A percentile compares a stretch with the other conserved stretches of the same genome.
phyloP scores from a whole-genome alignment of 1,139 yeast species.

The Nakaseomyces kungkrabaensis region DNA sequence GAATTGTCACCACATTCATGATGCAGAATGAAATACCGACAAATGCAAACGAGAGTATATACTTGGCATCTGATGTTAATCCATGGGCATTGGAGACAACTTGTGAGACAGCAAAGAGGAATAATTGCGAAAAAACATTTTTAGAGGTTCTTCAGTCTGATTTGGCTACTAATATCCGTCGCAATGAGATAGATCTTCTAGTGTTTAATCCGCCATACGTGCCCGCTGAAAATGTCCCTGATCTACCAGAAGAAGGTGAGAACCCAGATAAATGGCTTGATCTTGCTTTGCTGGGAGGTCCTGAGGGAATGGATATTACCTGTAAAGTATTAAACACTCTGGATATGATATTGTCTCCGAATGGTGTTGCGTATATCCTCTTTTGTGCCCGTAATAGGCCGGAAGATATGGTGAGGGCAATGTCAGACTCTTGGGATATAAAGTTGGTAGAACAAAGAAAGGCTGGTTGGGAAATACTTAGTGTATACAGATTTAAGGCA shows the following conservation, averaged over 20 bases:
- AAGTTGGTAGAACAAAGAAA: constrained; percentile 48
- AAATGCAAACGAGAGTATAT: constrained; percentile 32
- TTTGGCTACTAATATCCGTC: constrained; percentile 43
- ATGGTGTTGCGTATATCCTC: constrained; percentile 70
- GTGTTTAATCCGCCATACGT: constrained; percentile 95
- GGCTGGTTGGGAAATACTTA: constrained; percentile 95
- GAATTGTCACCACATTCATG: constrained; percentile 71
- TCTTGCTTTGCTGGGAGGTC: constrained; percentile 80
- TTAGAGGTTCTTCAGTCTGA: constrained; percentile 54
- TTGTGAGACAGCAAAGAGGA: constrained; percentile 40
- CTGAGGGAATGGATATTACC: constrained; percentile 82
- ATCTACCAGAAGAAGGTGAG: constrained; percentile 30
- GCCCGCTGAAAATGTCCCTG: constrained; percentile 69
- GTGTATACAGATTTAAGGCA: constrained; percentile 38
- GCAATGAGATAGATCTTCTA: constrained; percentile 49
- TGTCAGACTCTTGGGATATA: constrained; percentile 45
- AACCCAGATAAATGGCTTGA: constrained; percentile 65
- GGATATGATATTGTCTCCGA: constrained; percentile 36
- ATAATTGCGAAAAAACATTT: constrained; percentile 31
- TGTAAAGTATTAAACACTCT: constrained; percentile 47
- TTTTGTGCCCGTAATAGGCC: constrained; percentile 89
- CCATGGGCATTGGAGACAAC: constrained; percentile 62
- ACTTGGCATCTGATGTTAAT: constrained; percentile 67
- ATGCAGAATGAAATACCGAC: constrained; percentile 26
- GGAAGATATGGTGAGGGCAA: constrained; percentile 39